Evolutionary conservation across 495 filamentous ascomycete genomes (phyloP), one percentile per base, ranked within the genome.

Genomic region (Lichenothelia convexa): DNA sequence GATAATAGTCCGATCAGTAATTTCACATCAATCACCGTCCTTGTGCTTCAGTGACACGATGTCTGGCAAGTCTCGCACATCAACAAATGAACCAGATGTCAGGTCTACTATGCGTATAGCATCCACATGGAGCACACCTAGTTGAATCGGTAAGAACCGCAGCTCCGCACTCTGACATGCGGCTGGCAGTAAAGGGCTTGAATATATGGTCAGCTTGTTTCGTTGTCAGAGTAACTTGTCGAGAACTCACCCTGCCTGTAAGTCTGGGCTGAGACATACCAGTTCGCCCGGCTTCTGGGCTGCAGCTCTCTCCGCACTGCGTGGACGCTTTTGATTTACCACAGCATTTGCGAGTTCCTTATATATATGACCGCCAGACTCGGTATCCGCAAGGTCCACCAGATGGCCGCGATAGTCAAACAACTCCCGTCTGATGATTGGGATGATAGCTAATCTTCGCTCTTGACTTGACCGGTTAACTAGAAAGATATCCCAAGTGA

Each of bases 401-500:
- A 61, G 60, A 48, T 73, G 65, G 3, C 71, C 70, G n/a, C 72
- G 65, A 21, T 66, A 54, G 26, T 82, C 75, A 11, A 32, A 24
- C 71, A 73, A 66, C 36, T 77, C 74, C n/a, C 82, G 67, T 41
- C 75, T 79, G 0, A 82, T 80, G 18, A 93, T 69, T 2, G 74
- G 75, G n/a, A 79, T 55, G 16, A 95, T 64, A 5, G 80, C 75
- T 18, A 95, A 70, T 48, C 86, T 91, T 7, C 81, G 73, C 20
- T 75, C 57, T 18, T 62, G 52, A 30, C 59, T 52, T 20, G 70
- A 77, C 23, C 80, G 77, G 53, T 95, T 95, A 34, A 93, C 78
- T 16, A 95, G 73, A 50, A 93, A 84, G 15, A 93, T 70, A 27
- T 70, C 66, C 87, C 86, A 93, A n/a, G 61, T 57, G 52, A 95